Percentiles rank a stretch among this genome's conserved stretches.
Evolutionary conservation across 495 filamentous ascomycete species (phyloP).

Genomic region (Lentithecium fluviatile): DNA sequence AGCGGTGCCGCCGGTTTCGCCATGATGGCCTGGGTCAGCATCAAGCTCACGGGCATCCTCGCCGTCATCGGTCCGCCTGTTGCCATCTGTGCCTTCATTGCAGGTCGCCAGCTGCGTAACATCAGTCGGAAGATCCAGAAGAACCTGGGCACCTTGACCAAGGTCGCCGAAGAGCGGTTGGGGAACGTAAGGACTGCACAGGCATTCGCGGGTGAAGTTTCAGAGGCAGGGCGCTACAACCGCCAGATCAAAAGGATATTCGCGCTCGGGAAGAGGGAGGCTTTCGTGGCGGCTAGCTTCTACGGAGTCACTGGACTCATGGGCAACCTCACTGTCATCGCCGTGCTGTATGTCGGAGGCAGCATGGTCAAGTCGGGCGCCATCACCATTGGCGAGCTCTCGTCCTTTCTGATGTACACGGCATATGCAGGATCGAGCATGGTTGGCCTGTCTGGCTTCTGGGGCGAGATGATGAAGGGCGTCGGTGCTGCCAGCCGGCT

Average conservation of each 20-base stretch:
- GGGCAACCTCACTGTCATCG: slow-evolving; percentile 93
- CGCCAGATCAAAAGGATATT: slow-evolving; percentile 89
- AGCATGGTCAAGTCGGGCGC: slow-evolving; percentile 81
- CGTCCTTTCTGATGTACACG: slow-evolving; percentile 98
- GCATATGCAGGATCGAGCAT: slow-evolving; percentile 88
- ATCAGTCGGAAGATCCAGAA: slow-evolving; percentile 88
- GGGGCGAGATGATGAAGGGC: slow-evolving; percentile 98
- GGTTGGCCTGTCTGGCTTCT: slow-evolving; percentile 92
- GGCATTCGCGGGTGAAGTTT: slow-evolving; percentile 87
- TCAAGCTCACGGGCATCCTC: slow-evolving; percentile 85
- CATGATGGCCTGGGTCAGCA: slow-evolving; percentile 88
- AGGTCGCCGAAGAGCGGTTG: slow-evolving; percentile 93
- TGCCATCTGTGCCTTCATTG: slow-evolving; percentile 86
- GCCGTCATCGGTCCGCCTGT: slow-evolving; percentile 86
- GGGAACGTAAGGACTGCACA: slow-evolving; percentile 95
- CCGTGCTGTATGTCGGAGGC: slow-evolving; percentile 87
- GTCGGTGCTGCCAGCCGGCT: slow-evolving; percentile 92
- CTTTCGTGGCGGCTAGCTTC: slow-evolving; percentile 85
- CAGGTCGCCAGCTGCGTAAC: slow-evolving; percentile 81
- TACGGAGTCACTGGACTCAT: slow-evolving; percentile 83
- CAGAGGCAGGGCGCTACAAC: slow-evolving; percentile 89
- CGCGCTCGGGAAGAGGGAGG: slow-evolving; percentile 77
- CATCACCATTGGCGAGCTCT: slow-evolving; percentile 87
- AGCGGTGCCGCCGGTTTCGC: slow-evolving; percentile 84
- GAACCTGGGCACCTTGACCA: slow-evolving; percentile 85